Conservation (phyloP, 2,329 filamentous ascomycete species). For the Capronia americana region DNA sequence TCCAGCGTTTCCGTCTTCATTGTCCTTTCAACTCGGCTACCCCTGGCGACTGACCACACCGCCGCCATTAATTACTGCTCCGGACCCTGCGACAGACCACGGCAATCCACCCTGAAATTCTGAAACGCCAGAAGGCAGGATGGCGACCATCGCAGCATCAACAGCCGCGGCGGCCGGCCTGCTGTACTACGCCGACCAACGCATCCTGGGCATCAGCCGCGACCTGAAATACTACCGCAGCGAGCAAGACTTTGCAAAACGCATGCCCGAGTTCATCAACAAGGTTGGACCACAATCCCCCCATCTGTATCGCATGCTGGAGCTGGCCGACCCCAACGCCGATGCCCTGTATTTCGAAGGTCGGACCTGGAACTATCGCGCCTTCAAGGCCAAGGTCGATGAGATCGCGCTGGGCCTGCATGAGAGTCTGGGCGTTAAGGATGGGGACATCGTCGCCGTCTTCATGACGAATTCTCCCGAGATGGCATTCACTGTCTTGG, state of each 20-base stretch:
- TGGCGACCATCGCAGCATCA: conserved; percentile 43
- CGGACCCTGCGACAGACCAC: not conserved
- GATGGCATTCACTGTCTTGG: conserved; percentile 54
- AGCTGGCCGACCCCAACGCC: conserved; percentile 47
- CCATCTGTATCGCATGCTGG: conserved; percentile 53
- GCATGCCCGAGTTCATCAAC: conserved; percentile 46
- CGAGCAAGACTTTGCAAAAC: conserved; percentile 45
- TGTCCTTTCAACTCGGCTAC: not conserved
- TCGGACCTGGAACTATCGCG: conserved; percentile 55
- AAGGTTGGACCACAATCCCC: conserved; percentile 47
- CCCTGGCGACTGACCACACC: not conserved
- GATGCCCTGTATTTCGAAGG: conserved; percentile 59
- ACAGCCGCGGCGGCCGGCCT: conserved; percentile 45
- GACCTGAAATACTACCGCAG: conserved; percentile 48
- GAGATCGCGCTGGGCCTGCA: conserved; percentile 53
- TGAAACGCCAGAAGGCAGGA: not conserved
- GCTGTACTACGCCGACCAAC: conserved; percentile 51
- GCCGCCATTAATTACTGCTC: not conserved
- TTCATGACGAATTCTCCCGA: conserved; percentile 59
- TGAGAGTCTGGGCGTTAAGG: conserved; percentile 44
- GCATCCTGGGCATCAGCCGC: conserved; percentile 47
- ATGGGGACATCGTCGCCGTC: conserved; percentile 53
- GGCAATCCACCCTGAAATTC: not conserved
- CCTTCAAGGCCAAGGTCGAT: conserved; percentile 48
- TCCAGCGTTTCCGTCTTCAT: too few relatives aligned